Base-by-base conservation (phyloP, 768 basidiomycete genomes). In the Psilocybe subaeruginosa region DNA sequence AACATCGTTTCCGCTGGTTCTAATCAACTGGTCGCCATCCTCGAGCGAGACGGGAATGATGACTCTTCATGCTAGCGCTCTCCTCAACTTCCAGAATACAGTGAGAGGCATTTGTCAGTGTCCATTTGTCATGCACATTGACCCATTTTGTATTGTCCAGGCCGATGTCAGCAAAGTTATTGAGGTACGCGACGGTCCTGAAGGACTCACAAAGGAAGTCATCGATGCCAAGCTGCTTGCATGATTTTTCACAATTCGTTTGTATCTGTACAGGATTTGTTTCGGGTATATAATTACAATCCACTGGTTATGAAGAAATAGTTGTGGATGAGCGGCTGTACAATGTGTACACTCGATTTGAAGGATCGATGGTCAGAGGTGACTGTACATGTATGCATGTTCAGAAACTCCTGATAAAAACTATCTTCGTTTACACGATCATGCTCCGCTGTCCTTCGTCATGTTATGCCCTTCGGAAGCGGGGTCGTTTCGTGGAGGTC, bases 21-120 rank as follows among this genome's bases (percentile, higher is more conserved):
- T 97, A 50, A 77, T 97, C 73, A 95, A 96, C 77, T 97, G 95
- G 95, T 84, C 86, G 27, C 95, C 94, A 16, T 81, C 78, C 3
- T 81, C 87, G 7, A 89, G 87, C 67, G 93, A 95, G 72, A 93
- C 84, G 31, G 83, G 86, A 29, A 77, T 93, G 66, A 77, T 85
- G 60, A 93, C 93, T 4, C 80, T 97, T 4, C 92, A 97, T 67
- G 94, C 94, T 2, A 93, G 91, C 64, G 90, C 89, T 37, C 77
- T 92, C 45, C 70, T 92, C 54, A 84, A 89, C 64, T 96, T 97
- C 76, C 91, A 95, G 72, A 81, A 77, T 46, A 86, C 86, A 56
- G 95, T 92, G 64, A 72, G 88, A 17, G n/a, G 11, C 41, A 11
- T 77, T 39, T 17, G 17, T 27, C 4, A 12, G 37, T 43, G 56